These are phyloP conservation scores for Ustilago shanxiensis DNA, from an alignment of 1,284 basidiomycete genomes.

Conservation along the genomic window DNA sequence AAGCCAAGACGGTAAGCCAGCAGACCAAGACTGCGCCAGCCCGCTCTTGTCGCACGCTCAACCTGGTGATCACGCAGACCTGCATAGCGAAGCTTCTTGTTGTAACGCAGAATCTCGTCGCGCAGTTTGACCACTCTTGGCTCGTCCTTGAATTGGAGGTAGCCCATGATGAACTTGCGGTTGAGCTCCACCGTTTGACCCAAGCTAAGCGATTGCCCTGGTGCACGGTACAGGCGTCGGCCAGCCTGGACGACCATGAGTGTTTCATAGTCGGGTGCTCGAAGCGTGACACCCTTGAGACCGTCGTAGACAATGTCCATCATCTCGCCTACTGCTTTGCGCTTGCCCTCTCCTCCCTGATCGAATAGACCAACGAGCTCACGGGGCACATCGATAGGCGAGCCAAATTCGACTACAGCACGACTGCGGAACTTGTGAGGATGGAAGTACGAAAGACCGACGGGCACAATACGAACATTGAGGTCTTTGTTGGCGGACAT, in stretches of 20 bases:
- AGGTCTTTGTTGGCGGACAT: slow-evolving; percentile 68
- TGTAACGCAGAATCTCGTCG: slow-evolving; percentile 90
- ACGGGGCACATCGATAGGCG: slow-evolving; percentile 86
- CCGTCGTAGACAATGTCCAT: slow-evolving; percentile 93
- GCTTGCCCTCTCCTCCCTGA: slow-evolving; percentile 86
- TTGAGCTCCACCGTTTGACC: slow-evolving; percentile 98
- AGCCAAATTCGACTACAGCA: slow-evolving; percentile 93
- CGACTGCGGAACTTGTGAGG: slow-evolving; percentile 70
- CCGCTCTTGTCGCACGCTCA: slow-evolving; percentile 75
- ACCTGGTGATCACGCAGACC: slow-evolving; percentile 99
- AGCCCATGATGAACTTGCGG: slow-evolving; percentile 93
- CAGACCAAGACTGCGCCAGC: slow-evolving; percentile 89
- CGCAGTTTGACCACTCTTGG: slow-evolving; percentile 87
- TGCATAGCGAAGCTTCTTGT: slow-evolving; percentile 88
- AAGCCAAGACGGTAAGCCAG: slow-evolving; percentile 86
- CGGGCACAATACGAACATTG: slow-evolving; percentile 68
- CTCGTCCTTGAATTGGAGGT: slow-evolving; percentile 90
- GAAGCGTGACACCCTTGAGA: slow-evolving; percentile 95
- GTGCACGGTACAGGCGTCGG: slow-evolving; percentile 91
- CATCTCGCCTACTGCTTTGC: slow-evolving; percentile 89
- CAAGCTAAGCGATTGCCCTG: slow-evolving; percentile 91
- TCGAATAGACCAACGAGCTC: slow-evolving; percentile 92
- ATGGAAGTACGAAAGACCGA: slow-evolving; percentile 70
- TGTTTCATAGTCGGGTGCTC: slow-evolving; percentile 97
- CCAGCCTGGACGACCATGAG: slow-evolving; percentile 98